Evolutionary conservation across 2,329 filamentous ascomycete genomes (phyloP).

Genomic region (Penicillium corylophilum): DNA sequence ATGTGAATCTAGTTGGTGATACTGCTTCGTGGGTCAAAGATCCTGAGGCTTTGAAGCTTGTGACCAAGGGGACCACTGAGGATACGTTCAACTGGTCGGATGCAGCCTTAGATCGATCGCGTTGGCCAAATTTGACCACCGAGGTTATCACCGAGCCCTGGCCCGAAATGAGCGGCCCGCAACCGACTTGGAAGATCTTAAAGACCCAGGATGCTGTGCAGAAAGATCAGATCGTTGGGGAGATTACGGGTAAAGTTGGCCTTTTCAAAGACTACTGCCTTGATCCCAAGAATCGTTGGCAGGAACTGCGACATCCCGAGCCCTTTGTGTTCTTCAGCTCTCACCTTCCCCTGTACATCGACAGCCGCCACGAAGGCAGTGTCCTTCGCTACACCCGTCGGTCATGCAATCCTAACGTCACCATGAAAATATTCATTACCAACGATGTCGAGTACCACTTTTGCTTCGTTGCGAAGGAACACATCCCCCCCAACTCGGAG

Average conservation of each 20-base stretch:
- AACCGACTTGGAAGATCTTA: slow-evolving; percentile 66
- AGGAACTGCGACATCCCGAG: slow-evolving; percentile 57
- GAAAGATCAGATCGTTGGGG: slow-evolving; percentile 59
- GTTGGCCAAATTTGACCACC: slow-evolving; percentile 51
- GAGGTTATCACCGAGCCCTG: slow-evolving; percentile 53
- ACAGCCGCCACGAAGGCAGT: slow-evolving; percentile 84
- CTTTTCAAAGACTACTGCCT: slow-evolving; percentile 71
- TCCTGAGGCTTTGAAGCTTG: slow-evolving; percentile 64
- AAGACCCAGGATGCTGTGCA: slow-evolving; percentile 54
- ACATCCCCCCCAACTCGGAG: slow-evolving; percentile 61
- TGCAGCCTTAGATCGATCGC: slow-evolving; percentile 54
- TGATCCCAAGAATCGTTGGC: slow-evolving; percentile 66
- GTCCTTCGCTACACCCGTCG: slow-evolving; percentile 83
- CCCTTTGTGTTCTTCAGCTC: slow-evolving; percentile 88
- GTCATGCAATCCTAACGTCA: slow-evolving; percentile 88
- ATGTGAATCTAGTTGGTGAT: slow-evolving; percentile 70
- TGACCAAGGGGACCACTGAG: slow-evolving; percentile 62
- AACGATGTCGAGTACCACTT: slow-evolving; percentile 81
- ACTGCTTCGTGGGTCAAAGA: slow-evolving; percentile 79
- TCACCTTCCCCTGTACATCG: slow-evolving; percentile 84
- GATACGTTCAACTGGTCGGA: slow-evolving; percentile 70
- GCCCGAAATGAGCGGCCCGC: slow-evolving; percentile 53
- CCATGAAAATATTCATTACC: slow-evolving; percentile 80
- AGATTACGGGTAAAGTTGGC: slow-evolving; percentile 76
- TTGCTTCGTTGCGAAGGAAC: slow-evolving; percentile 81